Evolutionary conservation across 2,329 filamentous ascomycete genomes (phyloP).

Genomic region (Aspergillus candidus): DNA sequence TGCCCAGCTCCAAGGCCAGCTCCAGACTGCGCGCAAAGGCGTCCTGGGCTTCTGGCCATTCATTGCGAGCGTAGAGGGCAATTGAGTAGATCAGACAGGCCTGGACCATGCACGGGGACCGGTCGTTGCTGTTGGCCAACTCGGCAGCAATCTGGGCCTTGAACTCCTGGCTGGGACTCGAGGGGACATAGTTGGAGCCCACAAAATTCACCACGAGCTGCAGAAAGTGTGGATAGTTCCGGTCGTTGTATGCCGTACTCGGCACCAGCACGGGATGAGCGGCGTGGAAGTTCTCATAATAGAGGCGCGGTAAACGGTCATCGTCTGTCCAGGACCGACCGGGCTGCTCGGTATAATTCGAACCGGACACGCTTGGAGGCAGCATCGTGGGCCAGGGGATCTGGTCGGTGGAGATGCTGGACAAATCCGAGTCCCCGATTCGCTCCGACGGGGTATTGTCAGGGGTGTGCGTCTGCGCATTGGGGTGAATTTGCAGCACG

Average conservation of each 20-base stretch:
- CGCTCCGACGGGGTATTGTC: slow-evolving; percentile 14
- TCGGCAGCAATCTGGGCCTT: slow-evolving; percentile 24
- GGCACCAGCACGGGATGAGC: slow-evolving; percentile 52
- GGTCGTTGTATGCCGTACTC: slow-evolving; percentile 30
- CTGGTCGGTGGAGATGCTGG: slow-evolving; percentile 5
- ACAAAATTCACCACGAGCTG: slow-evolving; percentile 48
- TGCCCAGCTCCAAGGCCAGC: slow-evolving; percentile 65
- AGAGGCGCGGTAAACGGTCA: slow-evolving; percentile 40
- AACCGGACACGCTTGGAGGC: slow-evolving; percentile 11
- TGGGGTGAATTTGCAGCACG: no score
- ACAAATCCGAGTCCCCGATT: slow-evolving; percentile 9
- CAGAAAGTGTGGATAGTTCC: slow-evolving; percentile 41
- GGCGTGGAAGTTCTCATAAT: slow-evolving; percentile 48
- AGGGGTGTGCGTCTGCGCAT: slow-evolving; percentile 16
- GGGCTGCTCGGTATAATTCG: slow-evolving; percentile 11
- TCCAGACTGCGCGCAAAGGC: slow-evolving; percentile 58
- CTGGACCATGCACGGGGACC: slow-evolving; percentile 33
- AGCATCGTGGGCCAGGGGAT: slow-evolving; percentile 17
- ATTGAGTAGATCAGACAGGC: slow-evolving; percentile 34
- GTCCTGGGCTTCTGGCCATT: slow-evolving; percentile 26
- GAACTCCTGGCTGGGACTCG: slow-evolving; percentile 17
- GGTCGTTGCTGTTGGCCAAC: slow-evolving; percentile 6
- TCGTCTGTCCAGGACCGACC: slow-evolving; percentile 18
- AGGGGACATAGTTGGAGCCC: slow-evolving; percentile 46
- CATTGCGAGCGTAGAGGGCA: slow-evolving; percentile 29